Percentiles rank a stretch among this genome's conserved stretches.
These are phyloP conservation scores for Elongisporangium undulatum DNA, from an alignment of 352 stramenopile genomes.

Conservation along the genomic window DNA sequence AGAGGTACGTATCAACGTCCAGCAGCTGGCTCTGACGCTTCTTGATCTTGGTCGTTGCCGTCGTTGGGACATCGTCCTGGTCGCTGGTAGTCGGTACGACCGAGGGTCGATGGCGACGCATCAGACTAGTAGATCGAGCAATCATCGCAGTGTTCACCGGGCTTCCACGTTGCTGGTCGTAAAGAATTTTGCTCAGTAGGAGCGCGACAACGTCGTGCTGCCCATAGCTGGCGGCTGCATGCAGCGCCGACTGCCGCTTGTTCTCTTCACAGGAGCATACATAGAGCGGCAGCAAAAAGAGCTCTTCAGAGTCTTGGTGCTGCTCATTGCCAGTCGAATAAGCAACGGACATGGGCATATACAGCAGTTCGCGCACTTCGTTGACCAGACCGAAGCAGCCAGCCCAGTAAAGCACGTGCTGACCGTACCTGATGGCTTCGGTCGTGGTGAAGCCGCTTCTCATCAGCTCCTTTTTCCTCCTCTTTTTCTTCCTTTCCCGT, in stretches of 20 bases:
- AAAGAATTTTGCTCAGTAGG: conserved; percentile 42
- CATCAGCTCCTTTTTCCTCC: conserved; percentile 12
- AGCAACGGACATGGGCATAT: conserved; percentile 22
- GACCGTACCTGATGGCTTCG: conserved; percentile 60
- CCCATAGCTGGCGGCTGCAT: conserved; percentile 49
- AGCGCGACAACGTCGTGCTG: conserved; percentile 47
- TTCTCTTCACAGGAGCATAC: conserved; percentile 61
- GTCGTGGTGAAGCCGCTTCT: conserved; percentile 18
- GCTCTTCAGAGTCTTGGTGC: not conserved
- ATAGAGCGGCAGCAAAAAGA: conserved; percentile 38
- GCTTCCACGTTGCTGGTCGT: conserved; percentile 25
- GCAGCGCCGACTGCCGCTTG: conserved; percentile 61
- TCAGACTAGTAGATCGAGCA: conserved; percentile 6
- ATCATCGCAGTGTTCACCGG: conserved; percentile 5
- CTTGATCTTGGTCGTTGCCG: conserved; percentile 3
- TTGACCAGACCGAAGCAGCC: conserved; percentile 62
- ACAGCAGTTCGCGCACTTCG: conserved; percentile 42
- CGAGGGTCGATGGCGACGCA: conserved; percentile 5
- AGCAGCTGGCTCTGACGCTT: conserved; percentile 6
- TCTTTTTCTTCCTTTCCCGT: too few relatives aligned
- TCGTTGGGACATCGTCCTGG: not conserved
- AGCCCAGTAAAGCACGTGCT: conserved; percentile 76
- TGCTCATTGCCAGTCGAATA: not conserved
- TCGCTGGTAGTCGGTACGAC: conserved; percentile 14
- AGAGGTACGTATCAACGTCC: conserved; percentile 15